phyloP scores from a whole-genome alignment of 129 eudicot species.

The Helianthus tuberosus region DNA sequence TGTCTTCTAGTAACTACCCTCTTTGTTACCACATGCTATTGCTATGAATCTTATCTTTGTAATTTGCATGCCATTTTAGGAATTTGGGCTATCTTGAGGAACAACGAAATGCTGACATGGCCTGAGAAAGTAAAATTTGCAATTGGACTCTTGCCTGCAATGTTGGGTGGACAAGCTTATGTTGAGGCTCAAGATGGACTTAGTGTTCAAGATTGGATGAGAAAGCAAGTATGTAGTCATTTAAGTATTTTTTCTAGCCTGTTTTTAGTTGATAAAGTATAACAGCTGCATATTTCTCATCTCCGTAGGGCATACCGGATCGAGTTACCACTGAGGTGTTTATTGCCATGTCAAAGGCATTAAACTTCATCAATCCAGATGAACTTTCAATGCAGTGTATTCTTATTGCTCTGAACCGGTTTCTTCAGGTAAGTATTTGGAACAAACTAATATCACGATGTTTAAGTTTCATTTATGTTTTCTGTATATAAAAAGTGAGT shows the following conservation, averaged over 20 bases:
- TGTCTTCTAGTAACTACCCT: neutral
- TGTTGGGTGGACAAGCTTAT: constrained; percentile 91
- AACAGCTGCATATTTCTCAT: constrained; percentile 1
- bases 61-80: constrained; percentile 49
- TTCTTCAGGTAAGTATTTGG: constrained; percentile 72
- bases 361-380: constrained; percentile 96
- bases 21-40: neutral
- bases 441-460: neutral
- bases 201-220: constrained; percentile 98
- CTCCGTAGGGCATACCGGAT: constrained; percentile 85
- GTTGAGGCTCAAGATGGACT: constrained; percentile 98
- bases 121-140: constrained; percentile 98
- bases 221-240: constrained; percentile 67
- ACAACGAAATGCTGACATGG: constrained; percentile 99
- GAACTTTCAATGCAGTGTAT: constrained; percentile 99
- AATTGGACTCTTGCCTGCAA: constrained; percentile 95
- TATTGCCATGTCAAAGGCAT: constrained; percentile 99
- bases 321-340: constrained; percentile 95
- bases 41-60: neutral
- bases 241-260: neutral
- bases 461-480: constrained; percentile 1
- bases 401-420: constrained; percentile 94
- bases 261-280: neutral
- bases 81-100: constrained; percentile 91
- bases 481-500: neutral